phyloP scores from a whole-genome alignment of 192 early-diverging fungal species.

The Entomortierella chlamydospora region DNA sequence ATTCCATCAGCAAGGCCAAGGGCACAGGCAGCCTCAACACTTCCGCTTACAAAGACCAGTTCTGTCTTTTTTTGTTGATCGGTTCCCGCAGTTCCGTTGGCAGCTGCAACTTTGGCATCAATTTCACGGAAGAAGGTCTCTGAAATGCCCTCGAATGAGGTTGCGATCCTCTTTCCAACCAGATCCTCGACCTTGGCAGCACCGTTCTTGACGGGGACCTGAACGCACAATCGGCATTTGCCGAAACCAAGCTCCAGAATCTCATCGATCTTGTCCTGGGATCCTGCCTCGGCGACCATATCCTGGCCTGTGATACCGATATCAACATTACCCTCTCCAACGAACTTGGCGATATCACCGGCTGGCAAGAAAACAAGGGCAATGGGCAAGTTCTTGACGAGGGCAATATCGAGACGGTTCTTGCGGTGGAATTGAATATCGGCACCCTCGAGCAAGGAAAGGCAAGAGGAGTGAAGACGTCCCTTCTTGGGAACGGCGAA shows the following conservation, averaged over 20 bases:
- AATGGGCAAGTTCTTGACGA: slow-evolving; percentile 92
- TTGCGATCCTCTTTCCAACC: slow-evolving; percentile 94
- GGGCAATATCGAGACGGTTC: slow-evolving; percentile 96
- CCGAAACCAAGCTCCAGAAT: slow-evolving; percentile 90
- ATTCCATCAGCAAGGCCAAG: slow-evolving; percentile 97
- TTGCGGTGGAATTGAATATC: slow-evolving; percentile 96
- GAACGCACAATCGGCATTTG: slow-evolving; percentile 91
- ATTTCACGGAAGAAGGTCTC: slow-evolving; percentile 76
- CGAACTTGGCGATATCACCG: slow-evolving; percentile 95
- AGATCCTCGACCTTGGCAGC: slow-evolving; percentile 70
- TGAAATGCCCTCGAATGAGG: slow-evolving; percentile 85
- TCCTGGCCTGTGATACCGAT: slow-evolving; percentile 98
- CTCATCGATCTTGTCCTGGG: slow-evolving; percentile 74
- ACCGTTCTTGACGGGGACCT: slow-evolving; percentile 78
- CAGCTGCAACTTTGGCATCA: slow-evolving; percentile 65
- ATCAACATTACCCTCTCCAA: slow-evolving; percentile 95
- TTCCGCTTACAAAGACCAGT: slow-evolving; percentile 90
- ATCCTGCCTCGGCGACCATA: slow-evolving; percentile 88
- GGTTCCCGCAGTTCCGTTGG: slow-evolving; percentile 16
- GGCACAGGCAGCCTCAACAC: slow-evolving; percentile 96
- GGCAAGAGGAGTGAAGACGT: slow-evolving; percentile 90
- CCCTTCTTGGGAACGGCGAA: slow-evolving; percentile 99
- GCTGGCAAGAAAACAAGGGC: slow-evolving; percentile 96
- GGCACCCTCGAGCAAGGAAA: slow-evolving; percentile 86
- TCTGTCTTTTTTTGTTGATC: slow-evolving; percentile 68